A percentile compares a stretch with the other conserved stretches of the same genome.
Evolutionary conservation across 306 rosid genomes (phyloP).

Genomic region (Carpinus fangiana): DNA sequence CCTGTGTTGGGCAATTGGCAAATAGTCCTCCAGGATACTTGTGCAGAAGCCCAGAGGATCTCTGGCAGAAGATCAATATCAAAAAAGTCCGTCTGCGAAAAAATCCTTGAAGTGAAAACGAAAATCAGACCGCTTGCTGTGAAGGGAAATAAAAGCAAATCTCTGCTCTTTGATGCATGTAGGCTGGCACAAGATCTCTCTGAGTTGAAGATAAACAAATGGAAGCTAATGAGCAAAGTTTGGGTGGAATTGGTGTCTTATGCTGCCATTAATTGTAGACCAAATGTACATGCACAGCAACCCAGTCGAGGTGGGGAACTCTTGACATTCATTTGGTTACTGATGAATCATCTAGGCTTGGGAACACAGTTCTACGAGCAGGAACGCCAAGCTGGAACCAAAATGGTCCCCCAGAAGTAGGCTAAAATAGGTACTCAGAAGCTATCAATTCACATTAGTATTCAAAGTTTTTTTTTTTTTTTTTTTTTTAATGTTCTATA

Average conservation of each 20-base stretch:
- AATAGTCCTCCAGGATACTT: conserved; percentile 28
- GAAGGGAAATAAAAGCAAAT: conserved; percentile 31
- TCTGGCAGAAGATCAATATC: background rate
- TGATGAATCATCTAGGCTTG: conserved; percentile 33
- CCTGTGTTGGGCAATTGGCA: conserved; percentile 31
- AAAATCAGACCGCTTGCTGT: conserved; percentile 9
- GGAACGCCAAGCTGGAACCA: too few species aligned
- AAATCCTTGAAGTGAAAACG: background rate
- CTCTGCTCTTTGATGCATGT: conserved; percentile 28
- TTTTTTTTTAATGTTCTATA: too few species aligned
- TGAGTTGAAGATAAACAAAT: background rate
- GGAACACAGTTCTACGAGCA: too few species aligned
- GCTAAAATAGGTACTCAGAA: too few species aligned
- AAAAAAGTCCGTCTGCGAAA: background rate
- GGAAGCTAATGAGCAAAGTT: conserved; percentile 29
- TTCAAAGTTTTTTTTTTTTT: too few species aligned
- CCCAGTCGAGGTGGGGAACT: conserved; percentile 37
- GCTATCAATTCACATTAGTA: too few species aligned
- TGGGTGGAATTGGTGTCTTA: conserved; percentile 34
- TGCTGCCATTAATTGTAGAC: conserved; percentile 28
- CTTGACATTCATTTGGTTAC: conserved; percentile 34
- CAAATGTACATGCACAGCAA: conserved; percentile 35
- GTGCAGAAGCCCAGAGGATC: conserved; percentile 28
- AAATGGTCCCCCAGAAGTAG: too few species aligned
- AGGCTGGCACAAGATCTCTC: background rate